A percentile compares a stretch with the other conserved stretches of the same genome.
Conservation (phyloP, 1,284 basidiomycete species). For the Sporisorium reilianum region DNA sequence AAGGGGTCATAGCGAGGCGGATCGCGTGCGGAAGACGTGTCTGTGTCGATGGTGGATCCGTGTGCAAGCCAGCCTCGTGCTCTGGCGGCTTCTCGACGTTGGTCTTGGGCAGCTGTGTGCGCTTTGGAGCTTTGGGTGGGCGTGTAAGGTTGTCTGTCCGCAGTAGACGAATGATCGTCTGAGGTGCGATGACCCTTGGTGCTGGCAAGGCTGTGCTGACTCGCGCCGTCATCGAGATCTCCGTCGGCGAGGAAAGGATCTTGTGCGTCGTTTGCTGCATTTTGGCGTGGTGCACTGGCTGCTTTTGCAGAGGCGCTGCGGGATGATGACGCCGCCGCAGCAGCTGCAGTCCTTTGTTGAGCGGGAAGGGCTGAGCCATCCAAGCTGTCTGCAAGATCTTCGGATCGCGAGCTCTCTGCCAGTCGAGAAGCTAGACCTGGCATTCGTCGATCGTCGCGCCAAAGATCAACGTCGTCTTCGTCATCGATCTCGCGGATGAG, state of each 20-base stretch:
- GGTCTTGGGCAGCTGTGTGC: conserved; percentile 18
- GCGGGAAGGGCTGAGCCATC: conserved; percentile 20
- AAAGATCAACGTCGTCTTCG: conserved; percentile 56
- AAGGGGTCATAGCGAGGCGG: conserved; percentile 12
- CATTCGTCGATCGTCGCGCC: conserved; percentile 51
- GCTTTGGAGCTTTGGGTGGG: conserved; percentile 7
- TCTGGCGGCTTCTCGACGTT: conserved; percentile 23
- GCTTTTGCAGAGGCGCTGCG: neutral
- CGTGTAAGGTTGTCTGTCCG: conserved; percentile 3
- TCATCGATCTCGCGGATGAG: conserved; percentile 56
- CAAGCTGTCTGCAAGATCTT: conserved; percentile 39
- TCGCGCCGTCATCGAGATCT: conserved; percentile 42
- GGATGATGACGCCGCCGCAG: neutral
- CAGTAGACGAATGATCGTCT: conserved; percentile 19
- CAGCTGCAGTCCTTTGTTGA: neutral
- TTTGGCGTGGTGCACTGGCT: neutral
- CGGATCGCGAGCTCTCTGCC: conserved; percentile 31
- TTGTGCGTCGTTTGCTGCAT: conserved; percentile 24
- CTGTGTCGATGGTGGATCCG: conserved; percentile 39
- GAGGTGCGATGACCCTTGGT: conserved; percentile 24
- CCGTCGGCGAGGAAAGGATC: conserved; percentile 56
- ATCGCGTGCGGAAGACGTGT: neutral
- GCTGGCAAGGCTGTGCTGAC: conserved; percentile 40
- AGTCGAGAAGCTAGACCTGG: conserved; percentile 38
- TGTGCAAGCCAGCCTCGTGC: conserved; percentile 54